Conservation (phyloP, 495 filamentous ascomycete species). For the Pyronema domesticum region DNA sequence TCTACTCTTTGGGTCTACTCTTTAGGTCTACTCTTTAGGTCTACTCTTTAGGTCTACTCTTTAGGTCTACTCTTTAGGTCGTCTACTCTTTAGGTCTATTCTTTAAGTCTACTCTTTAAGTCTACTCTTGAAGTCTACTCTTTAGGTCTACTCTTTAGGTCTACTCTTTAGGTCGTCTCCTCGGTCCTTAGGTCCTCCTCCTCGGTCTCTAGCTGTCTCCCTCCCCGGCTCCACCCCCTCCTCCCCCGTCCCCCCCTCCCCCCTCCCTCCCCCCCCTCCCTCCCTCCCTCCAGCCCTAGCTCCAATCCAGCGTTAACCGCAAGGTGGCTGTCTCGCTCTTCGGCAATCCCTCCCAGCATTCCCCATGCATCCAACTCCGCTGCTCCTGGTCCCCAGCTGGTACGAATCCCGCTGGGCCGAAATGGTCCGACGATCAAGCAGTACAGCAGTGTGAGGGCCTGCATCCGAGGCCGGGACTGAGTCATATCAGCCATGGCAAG, state of each 20-base stretch:
- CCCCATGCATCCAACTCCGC: background rate
- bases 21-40: too few species aligned
- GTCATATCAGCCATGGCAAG: background rate
- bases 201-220: too few species aligned
- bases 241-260: background rate
- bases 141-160: too few species aligned
- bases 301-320: background rate
- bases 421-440: conserved; percentile 1
- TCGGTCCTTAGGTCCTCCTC: too few species aligned
- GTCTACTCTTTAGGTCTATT: too few species aligned
- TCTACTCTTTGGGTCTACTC: too few species aligned
- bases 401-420: conserved; percentile 6
- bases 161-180: too few species aligned
- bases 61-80: too few species aligned
- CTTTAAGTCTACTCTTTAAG: too few species aligned
- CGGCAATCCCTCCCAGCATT: background rate
- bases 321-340: background rate
- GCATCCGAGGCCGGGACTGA: background rate
- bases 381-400: background rate
- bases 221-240: background rate
- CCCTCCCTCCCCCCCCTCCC: background rate
- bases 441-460: background rate
- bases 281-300: background rate
- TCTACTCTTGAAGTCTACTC: too few species aligned
- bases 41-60: too few species aligned